Conservation (phyloP, 306 rosid species). For the Rosa rugosa region DNA sequence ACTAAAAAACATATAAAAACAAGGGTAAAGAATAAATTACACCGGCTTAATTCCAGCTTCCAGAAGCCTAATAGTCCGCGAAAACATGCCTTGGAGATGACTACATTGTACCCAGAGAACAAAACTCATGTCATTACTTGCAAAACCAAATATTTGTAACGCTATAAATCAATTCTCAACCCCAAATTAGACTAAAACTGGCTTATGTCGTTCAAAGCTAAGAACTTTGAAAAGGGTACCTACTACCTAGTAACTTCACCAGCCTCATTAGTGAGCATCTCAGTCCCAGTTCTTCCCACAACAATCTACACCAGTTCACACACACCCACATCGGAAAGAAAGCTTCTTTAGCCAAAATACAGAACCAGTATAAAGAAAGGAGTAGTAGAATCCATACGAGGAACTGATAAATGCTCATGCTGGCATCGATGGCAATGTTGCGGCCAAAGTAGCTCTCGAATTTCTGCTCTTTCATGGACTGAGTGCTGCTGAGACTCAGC, state of each 20-base stretch:
- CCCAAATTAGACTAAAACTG: not conserved
- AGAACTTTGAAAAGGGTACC: not conserved
- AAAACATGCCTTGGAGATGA: constrained; percentile 98
- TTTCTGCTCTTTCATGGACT: constrained; percentile 87
- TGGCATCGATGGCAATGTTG: constrained; percentile 89
- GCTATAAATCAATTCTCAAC: not conserved
- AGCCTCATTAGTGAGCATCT: constrained; percentile 94
- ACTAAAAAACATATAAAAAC: not conserved
- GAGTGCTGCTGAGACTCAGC: too few relatives aligned
- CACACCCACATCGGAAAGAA: constrained; percentile 17
- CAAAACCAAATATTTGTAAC: not conserved
- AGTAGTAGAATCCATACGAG: constrained; percentile 48
- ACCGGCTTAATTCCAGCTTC: constrained; percentile 95
- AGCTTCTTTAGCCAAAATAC: not conserved
- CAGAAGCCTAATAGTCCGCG: constrained; percentile 86
- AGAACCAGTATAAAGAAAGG: not conserved
- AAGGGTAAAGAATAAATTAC: constrained; percentile 38
- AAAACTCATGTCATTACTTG: constrained; percentile 27
- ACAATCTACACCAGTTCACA: constrained; percentile 66
- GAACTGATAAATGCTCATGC: constrained; percentile 99
- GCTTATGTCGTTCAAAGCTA: not conserved
- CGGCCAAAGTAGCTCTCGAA: constrained; percentile 95
- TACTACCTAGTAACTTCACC: constrained; percentile 99
- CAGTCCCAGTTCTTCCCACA: constrained; percentile 93
- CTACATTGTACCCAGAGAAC: constrained; percentile 33